Evolutionary conservation across 148 eudicot genomes (phyloP).

Genomic region (Selenicereus undatus): DNA sequence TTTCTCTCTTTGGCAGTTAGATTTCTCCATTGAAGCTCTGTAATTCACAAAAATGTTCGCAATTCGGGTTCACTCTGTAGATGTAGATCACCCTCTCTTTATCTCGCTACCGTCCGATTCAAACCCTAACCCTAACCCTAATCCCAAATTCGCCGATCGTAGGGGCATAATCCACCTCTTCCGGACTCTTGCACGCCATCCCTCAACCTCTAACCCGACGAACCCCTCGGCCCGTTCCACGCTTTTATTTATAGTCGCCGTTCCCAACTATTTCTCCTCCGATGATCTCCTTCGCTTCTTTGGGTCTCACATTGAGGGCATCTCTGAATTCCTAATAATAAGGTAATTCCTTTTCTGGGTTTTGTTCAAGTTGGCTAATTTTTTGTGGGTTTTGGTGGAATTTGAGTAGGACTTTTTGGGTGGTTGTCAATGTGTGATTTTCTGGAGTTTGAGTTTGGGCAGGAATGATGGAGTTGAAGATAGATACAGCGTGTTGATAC

Average conservation of each 20-base stretch:
- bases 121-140: conserved; percentile 23
- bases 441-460: conserved; percentile 6
- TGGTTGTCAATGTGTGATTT: background rate
- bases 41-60: conserved; percentile 41
- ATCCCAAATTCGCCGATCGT: conserved; percentile 44
- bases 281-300: conserved; percentile 71
- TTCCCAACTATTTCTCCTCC: conserved; percentile 70
- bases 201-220: conserved; percentile 34
- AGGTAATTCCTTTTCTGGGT: conserved; percentile 35
- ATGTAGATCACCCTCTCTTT: conserved; percentile 47
- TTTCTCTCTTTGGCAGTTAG: background rate
- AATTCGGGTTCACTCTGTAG: conserved; percentile 65
- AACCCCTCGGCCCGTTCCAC: conserved; percentile 39
- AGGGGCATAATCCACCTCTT: conserved; percentile 70
- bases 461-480: conserved; percentile 93
- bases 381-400: conserved; percentile 6
- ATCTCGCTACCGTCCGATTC: conserved; percentile 29
- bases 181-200: conserved; percentile 39
- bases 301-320: conserved; percentile 38
- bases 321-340: conserved; percentile 54
- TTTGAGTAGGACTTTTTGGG: background rate
- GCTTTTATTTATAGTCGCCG: conserved; percentile 63
- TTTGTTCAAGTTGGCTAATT: background rate
- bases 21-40: background rate
- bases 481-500: conserved; percentile 78